Evolutionary conservation across 305 asterid species (phyloP), one percentile per base, ranked within the genome.

Genomic region (Euphrasia arctica): DNA sequence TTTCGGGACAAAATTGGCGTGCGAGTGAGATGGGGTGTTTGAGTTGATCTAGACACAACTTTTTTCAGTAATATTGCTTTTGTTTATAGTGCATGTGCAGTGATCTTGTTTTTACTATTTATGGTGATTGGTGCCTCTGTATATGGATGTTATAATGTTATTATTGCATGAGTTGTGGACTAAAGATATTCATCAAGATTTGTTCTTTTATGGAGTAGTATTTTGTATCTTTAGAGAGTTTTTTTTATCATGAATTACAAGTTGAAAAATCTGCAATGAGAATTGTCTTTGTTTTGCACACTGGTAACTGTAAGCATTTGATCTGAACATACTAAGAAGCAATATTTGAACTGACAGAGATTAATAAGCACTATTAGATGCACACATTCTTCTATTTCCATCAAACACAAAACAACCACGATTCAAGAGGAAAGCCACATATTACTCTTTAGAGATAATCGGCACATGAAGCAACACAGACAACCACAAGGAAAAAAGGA

Each of bases 1-100:
- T 68, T 90, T 90, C 57, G 95, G 95, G 48, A 85, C 95, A 0
- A 87, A 90, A 69, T 73, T 89, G 78, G 96, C 90, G 9, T 89
- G 96, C 55, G 95, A 86, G 79, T 84, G 50, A 60, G 10, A 0
- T 4, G 1, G 1, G 18, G 15, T 1, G 8, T 15, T 10, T 22
- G 55, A 10, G 45, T 39, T 39, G 42, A 45, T 18, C 9, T 9
- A 45, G 39, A 54, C 15, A 54, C 15, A 47, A 18, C 14, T 58
- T 55, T 1, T 8, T 14, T 47, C 51, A 47, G 6, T 47, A n/a
- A n/a, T 47, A 10, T 47, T 47, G 4, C 18, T 48, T 47, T 4
- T 48, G 52, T 48, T 4, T 13, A 48, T 48, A 48, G 22, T 13
- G 22, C 18, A 28, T 54, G 52, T 62, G 29, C 41, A 41, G 8